phyloP scores from a whole-genome alignment of 148 eudicot species.

The Diospyros lotus region DNA sequence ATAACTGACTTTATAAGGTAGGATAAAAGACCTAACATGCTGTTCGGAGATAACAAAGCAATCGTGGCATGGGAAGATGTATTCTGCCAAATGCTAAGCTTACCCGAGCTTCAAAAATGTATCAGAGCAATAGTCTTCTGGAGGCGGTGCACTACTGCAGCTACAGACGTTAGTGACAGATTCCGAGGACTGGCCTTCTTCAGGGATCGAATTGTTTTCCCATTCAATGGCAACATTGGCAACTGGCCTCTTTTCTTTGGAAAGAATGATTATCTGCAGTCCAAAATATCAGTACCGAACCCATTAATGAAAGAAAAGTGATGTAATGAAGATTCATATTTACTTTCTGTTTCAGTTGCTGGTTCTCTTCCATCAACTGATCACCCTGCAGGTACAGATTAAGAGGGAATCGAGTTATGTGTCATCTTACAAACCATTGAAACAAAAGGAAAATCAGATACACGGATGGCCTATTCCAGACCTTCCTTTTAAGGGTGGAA shows the following conservation, averaged over 20 bases:
- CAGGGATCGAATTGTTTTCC: slow-evolving; percentile 2
- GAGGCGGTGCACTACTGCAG: slow-evolving; percentile 33
- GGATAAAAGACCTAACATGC: no score
- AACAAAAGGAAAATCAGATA: background rate
- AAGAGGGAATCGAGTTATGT: background rate
- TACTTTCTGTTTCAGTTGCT: slow-evolving; percentile 38
- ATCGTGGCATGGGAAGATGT: no score
- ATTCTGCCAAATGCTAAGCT: background rate
- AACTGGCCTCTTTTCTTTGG: slow-evolving; percentile 18
- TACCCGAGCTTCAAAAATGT: slow-evolving; percentile 50
- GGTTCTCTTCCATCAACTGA: slow-evolving; percentile 47
- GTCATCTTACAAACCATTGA: no score
- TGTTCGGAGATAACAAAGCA: no score
- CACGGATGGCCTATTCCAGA: background rate
- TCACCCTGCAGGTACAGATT: slow-evolving; percentile 28
- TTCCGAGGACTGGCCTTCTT: slow-evolving; percentile 49
- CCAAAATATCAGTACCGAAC: background rate
- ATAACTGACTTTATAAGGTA: no score
- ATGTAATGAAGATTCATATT: background rate
- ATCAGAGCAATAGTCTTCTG: slow-evolving; percentile 45
- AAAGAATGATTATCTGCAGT: slow-evolving; percentile 29
- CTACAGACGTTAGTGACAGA: slow-evolving; percentile 26
- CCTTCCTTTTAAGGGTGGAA: slow-evolving; percentile 38
- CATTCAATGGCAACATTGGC: background rate
- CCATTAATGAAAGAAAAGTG: background rate